Conservation (phyloP, 768 basidiomycete genomes). For the Mycena olivaceomarginata region DNA sequence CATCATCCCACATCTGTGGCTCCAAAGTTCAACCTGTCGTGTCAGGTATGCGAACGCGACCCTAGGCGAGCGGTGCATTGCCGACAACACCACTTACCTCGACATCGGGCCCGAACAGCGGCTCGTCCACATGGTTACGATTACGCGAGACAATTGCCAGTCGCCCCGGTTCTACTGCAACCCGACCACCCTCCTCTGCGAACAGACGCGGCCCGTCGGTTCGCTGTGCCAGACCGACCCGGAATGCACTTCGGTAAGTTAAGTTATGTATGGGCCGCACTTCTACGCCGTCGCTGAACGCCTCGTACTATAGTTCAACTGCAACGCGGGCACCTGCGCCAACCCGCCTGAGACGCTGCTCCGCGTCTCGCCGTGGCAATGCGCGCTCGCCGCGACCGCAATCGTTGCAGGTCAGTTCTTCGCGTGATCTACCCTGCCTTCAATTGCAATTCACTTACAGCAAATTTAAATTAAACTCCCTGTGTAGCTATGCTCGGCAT, state of each 20-base stretch:
- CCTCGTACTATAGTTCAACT: slow-evolving; percentile 51
- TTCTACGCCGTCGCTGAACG: background rate
- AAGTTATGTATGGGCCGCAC: background rate
- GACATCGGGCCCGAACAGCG: slow-evolving; percentile 63
- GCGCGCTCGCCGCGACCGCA: slow-evolving; percentile 58
- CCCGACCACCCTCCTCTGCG: slow-evolving; percentile 62
- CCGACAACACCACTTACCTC: slow-evolving; percentile 72
- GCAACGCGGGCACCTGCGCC: slow-evolving; percentile 52
- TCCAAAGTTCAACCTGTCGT: background rate
- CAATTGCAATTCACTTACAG: background rate
- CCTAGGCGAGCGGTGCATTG: slow-evolving; percentile 69
- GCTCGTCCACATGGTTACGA: slow-evolving; percentile 70
- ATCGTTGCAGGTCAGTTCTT: slow-evolving; percentile 61
- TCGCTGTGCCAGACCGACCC: slow-evolving; percentile 68
- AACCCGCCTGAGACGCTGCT: slow-evolving; percentile 61
- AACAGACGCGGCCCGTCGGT: slow-evolving; percentile 64
- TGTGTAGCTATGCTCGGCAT: slow-evolving; percentile 55
- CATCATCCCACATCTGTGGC: background rate
- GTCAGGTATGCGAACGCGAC: slow-evolving; percentile 75
- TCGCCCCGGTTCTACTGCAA: slow-evolving; percentile 75
- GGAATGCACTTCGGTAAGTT: slow-evolving; percentile 69
- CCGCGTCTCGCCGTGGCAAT: slow-evolving; percentile 66
- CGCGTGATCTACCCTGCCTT: background rate
- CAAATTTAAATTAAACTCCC: slow-evolving; percentile 46
- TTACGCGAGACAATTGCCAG: slow-evolving; percentile 76